Conservation (phyloP, 2,329 filamentous ascomycete species). For the Fusarium fracticaudum region DNA sequence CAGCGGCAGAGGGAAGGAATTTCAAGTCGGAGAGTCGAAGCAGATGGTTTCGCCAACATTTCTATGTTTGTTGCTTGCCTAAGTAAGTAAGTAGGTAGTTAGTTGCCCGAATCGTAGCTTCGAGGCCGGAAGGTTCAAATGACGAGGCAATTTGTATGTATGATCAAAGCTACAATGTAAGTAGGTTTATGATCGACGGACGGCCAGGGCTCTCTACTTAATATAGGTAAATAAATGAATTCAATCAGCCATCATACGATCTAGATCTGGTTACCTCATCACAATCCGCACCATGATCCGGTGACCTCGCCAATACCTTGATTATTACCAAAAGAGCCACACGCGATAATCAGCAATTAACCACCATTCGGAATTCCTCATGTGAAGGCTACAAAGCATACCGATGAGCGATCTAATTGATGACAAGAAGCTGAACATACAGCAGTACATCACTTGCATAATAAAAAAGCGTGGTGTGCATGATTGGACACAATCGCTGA, state of each 20-base stretch:
- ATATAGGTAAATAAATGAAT: not conserved
- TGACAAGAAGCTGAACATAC: not conserved
- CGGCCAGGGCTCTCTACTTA: not conserved
- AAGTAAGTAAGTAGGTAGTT: not conserved
- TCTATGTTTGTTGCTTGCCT: not conserved
- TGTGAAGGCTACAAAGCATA: not conserved
- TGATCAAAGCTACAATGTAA: not conserved
- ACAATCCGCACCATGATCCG: not conserved
- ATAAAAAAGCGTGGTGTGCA: not conserved
- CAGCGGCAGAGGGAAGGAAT: slow-evolving; percentile 24
- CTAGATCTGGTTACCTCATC: not conserved
- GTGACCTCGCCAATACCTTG: not conserved
- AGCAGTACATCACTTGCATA: not conserved
- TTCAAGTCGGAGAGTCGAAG: slow-evolving; percentile 2
- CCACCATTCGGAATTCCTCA: not conserved
- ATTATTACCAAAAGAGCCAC: not conserved
- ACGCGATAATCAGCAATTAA: not conserved
- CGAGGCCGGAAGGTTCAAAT: not conserved
- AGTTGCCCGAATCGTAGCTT: not conserved
- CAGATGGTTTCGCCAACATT: slow-evolving; percentile 24
- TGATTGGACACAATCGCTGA: slow-evolving; percentile 9
- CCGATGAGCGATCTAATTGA: not conserved
- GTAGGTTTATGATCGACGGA: not conserved
- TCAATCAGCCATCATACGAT: slow-evolving; percentile 22
- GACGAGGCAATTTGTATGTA: not conserved